These are phyloP conservation scores for Phytophthora ohioensis DNA, from an alignment of 352 stramenopile genomes.

Conservation along the genomic window DNA sequence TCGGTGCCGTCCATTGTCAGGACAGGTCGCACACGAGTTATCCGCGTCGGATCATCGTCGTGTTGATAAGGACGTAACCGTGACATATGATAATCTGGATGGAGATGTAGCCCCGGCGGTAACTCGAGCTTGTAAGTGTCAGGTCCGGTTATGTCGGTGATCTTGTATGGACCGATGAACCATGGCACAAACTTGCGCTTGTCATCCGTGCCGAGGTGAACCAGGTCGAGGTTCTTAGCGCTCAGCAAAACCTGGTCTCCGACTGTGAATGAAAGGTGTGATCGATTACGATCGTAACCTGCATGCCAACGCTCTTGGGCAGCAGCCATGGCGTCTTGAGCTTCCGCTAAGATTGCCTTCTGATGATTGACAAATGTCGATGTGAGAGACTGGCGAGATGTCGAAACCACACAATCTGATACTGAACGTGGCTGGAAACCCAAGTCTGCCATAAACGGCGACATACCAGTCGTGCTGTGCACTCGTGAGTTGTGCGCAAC, in stretches of 20 bases:
- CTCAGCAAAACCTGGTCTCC: neutral
- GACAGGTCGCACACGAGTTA: neutral
- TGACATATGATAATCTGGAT: conserved; percentile 19
- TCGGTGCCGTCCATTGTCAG: conserved; percentile 12
- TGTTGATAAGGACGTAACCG: conserved; percentile 11
- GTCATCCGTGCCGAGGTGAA: neutral
- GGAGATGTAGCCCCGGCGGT: conserved; percentile 9
- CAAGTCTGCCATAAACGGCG: conserved; percentile 29
- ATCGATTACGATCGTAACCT: neutral
- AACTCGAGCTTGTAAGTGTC: conserved; percentile 22
- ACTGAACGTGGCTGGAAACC: conserved; percentile 17
- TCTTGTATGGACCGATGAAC: conserved; percentile 17
- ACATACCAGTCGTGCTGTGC: conserved; percentile 15
- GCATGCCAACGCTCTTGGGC: neutral
- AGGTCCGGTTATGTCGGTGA: neutral
- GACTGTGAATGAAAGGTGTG: neutral
- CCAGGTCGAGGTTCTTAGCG: neutral
- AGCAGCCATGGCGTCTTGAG: conserved; percentile 16
- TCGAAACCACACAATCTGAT: conserved; percentile 1
- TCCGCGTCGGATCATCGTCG: neutral
- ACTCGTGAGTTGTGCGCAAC: neutral
- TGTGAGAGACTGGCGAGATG: neutral
- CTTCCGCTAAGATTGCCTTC: conserved; percentile 5
- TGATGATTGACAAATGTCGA: conserved; percentile 11
- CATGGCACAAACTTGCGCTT: neutral